phyloP scores from a whole-genome alignment of 169 alveolate genomes.

The Plasmodium chabaudi region DNA sequence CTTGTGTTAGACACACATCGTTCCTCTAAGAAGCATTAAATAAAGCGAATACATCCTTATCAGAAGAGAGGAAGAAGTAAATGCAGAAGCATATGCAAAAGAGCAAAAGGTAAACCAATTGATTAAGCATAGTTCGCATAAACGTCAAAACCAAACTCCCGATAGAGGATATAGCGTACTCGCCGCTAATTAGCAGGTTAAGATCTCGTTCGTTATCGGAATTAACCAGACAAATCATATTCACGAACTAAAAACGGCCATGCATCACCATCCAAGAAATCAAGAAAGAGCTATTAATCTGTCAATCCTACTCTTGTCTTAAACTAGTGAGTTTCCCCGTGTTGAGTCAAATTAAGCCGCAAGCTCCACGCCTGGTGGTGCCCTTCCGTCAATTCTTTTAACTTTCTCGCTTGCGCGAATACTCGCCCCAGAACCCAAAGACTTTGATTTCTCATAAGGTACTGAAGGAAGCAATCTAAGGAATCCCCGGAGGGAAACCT shows the following conservation, averaged over 20 bases:
- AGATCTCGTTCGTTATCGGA: slow-evolving; percentile 95
- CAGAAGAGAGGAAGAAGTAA: slow-evolving; percentile 1
- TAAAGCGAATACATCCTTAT: slow-evolving; percentile 41
- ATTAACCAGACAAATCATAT: slow-evolving; percentile 83
- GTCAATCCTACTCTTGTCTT: slow-evolving; percentile 92
- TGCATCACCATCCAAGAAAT: slow-evolving; percentile 93
- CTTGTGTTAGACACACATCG: slow-evolving; percentile 89
- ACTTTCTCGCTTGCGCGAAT: slow-evolving; percentile 97
- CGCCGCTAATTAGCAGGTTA: slow-evolving; percentile 92
- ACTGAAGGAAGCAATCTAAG: slow-evolving; percentile 85
- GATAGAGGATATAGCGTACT: slow-evolving; percentile 29
- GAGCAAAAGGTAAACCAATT: slow-evolving; percentile 12
- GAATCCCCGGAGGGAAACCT: slow-evolving; percentile 74
- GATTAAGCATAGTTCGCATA: slow-evolving; percentile 5
- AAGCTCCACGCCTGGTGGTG: slow-evolving; percentile 95
- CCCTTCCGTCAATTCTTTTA: slow-evolving; percentile 94
- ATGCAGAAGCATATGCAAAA: not conserved
- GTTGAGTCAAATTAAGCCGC: slow-evolving; percentile 95
- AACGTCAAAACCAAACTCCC: not conserved
- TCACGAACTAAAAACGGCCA: slow-evolving; percentile 93
- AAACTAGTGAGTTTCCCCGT: slow-evolving; percentile 93
- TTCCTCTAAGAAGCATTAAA: slow-evolving; percentile 91
- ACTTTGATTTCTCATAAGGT: slow-evolving; percentile 93
- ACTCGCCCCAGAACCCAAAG: slow-evolving; percentile 96
- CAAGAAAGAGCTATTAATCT: slow-evolving; percentile 92